A percentile compares a stretch with the other conserved stretches of the same genome.
phyloP scores from a whole-genome alignment of 2,329 filamentous ascomycete genomes.

The Ophiostoma piceae region DNA sequence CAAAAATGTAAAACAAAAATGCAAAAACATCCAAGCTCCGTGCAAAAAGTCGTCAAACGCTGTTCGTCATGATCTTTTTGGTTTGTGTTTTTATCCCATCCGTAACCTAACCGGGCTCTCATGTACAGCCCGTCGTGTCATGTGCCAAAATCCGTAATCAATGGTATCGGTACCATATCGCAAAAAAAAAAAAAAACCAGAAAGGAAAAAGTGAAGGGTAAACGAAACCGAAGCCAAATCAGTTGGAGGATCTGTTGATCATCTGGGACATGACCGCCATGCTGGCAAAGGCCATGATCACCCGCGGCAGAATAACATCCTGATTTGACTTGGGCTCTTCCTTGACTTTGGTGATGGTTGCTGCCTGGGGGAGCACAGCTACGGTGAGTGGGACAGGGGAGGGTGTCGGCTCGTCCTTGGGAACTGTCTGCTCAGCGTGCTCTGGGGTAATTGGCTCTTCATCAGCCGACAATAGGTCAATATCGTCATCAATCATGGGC shows the following conservation, averaged over 20 bases:
- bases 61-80: conserved; percentile 14
- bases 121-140: background rate
- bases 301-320: conserved; percentile 28
- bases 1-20: conserved; percentile 11
- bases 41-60: conserved; percentile 16
- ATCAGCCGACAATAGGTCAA: background rate
- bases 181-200: background rate
- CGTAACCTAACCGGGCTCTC: conserved; percentile 2
- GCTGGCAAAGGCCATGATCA: conserved; percentile 34
- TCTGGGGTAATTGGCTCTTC: background rate
- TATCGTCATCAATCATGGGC: background rate
- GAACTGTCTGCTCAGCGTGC: background rate
- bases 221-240: background rate
- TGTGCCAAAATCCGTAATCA: background rate
- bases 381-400: background rate
- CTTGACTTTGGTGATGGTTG: background rate
- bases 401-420: background rate
- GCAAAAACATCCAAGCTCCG: background rate
- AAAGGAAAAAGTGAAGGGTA: background rate
- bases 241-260: conserved; percentile 23
- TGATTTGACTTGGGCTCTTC: background rate
- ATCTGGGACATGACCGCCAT: conserved; percentile 30
- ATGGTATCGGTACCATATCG: background rate
- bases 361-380: background rate
- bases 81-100: conserved; percentile 17